Evolutionary conservation across 495 filamentous ascomycete genomes (phyloP).

Genomic region (Tetracladium marchalianum): DNA sequence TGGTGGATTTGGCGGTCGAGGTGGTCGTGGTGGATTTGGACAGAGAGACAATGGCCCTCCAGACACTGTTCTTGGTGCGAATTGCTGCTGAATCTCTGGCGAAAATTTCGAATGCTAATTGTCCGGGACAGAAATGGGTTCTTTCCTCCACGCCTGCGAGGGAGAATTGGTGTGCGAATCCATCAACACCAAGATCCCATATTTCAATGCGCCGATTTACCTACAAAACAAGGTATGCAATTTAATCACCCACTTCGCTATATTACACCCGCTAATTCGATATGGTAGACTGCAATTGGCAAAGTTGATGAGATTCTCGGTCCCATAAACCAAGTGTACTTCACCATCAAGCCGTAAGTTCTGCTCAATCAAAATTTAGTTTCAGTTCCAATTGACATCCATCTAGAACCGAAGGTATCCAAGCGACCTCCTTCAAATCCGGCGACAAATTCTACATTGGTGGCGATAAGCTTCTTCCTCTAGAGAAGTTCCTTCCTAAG

Average conservation of each 20-base stretch:
- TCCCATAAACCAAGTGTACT: slow-evolving; percentile 92
- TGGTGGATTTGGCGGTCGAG: slow-evolving; percentile 38
- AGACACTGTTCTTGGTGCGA: slow-evolving; percentile 30
- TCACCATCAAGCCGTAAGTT: slow-evolving; percentile 76
- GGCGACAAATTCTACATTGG: slow-evolving; percentile 97
- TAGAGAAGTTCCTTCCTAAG: slow-evolving; percentile 94
- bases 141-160: slow-evolving; percentile 86
- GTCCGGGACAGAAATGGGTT: slow-evolving; percentile 63
- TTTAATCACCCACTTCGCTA: neutral
- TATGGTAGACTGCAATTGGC: slow-evolving; percentile 63
- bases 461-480: slow-evolving; percentile 83
- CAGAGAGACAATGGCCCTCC: slow-evolving; percentile 45
- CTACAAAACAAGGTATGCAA: slow-evolving; percentile 82
- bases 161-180: slow-evolving; percentile 95
- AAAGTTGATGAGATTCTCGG: slow-evolving; percentile 94
- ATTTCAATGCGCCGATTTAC: slow-evolving; percentile 98
- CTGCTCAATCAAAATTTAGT: no score
- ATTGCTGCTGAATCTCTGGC: neutral
- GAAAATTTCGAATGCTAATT: neutral
- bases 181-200: slow-evolving; percentile 88
- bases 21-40: slow-evolving; percentile 45
- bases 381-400: no score
- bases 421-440: slow-evolving; percentile 84
- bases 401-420: slow-evolving; percentile 67
- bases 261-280: slow-evolving; percentile 26